Evolutionary conservation across 106 monocot species (phyloP).

Genomic region (Phalaenopsis aphrodite): DNA sequence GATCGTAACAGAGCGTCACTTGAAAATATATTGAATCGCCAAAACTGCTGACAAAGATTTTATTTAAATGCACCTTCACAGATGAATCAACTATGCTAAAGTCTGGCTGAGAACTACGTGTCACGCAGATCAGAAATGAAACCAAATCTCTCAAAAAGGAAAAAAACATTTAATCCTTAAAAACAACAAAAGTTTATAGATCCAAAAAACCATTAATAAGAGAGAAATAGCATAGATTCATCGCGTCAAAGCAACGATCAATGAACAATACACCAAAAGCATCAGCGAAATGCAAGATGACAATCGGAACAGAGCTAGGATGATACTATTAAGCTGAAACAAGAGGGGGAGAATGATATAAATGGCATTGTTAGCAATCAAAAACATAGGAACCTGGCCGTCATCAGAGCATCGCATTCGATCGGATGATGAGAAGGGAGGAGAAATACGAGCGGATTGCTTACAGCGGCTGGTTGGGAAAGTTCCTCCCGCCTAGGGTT

Average conservation of each 20-base stretch:
- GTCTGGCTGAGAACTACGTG: neutral
- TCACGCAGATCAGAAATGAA: neutral
- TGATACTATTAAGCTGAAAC: neutral
- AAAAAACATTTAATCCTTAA: neutral
- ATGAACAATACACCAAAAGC: neutral
- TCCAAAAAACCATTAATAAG: neutral
- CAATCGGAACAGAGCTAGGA: neutral
- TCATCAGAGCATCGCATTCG: neutral
- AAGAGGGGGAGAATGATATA: neutral
- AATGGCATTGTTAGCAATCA: neutral
- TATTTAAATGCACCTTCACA: too few relatives aligned
- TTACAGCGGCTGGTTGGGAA: neutral
- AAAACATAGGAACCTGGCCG: too few relatives aligned
- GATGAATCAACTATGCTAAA: neutral
- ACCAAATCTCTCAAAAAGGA: neutral
- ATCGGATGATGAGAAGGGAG: neutral
- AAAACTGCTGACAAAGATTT: too few relatives aligned
- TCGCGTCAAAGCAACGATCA: neutral
- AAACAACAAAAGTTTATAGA: neutral
- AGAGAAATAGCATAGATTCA: neutral
- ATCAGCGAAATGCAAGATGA: neutral
- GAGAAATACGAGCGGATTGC: neutral
- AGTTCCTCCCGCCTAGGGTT: neutral
- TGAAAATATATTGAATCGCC: neutral
- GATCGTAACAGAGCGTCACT: neutral